Conservation (phyloP, 1,139 yeast species). For the Entelexis paramagnoliae region DNA sequence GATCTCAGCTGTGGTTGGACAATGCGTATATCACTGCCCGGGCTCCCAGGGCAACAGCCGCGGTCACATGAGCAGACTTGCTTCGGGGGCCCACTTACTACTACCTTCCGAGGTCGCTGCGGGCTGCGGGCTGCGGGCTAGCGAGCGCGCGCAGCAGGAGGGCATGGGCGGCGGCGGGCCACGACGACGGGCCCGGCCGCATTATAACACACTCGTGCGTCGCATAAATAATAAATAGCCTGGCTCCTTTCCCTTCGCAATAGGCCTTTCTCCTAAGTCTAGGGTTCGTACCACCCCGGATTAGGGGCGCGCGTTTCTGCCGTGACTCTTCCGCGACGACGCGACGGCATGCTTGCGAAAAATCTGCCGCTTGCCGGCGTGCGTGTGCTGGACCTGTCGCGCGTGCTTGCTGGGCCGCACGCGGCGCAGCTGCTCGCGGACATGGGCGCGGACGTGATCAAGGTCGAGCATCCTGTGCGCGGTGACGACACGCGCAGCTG, state of each 20-base stretch:
- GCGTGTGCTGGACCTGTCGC: conserved; percentile 34
- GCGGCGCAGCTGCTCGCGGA: conserved; percentile 37
- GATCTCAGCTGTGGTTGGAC: conserved; percentile 7
- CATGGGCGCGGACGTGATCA: conserved; percentile 37
- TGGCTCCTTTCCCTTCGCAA: too few species aligned
- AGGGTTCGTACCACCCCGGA: conserved; percentile 2
- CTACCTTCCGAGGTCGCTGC: too few species aligned
- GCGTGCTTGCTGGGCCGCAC: conserved; percentile 39
- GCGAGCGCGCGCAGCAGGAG: too few species aligned
- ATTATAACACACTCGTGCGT: too few species aligned
- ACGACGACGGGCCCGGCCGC: too few species aligned
- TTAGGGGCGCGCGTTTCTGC: neutral
- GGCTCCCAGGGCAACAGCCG: neutral
- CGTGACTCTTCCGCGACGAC: neutral
- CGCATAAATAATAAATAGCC: too few species aligned
- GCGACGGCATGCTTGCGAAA: neutral
- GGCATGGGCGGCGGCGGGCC: too few species aligned
- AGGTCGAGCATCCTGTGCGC: conserved; percentile 37
- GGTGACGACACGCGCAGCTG: conserved; percentile 40
- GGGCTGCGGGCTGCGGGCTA: too few species aligned
- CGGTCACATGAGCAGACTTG: neutral
- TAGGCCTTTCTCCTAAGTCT: too few species aligned
- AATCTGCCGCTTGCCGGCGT: conserved; percentile 31
- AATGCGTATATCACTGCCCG: neutral
- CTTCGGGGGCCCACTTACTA: too few species aligned